Base-by-base conservation (phyloP, 2,329 filamentous ascomycete genomes). In the Myriosclerotinia curreyana region DNA sequence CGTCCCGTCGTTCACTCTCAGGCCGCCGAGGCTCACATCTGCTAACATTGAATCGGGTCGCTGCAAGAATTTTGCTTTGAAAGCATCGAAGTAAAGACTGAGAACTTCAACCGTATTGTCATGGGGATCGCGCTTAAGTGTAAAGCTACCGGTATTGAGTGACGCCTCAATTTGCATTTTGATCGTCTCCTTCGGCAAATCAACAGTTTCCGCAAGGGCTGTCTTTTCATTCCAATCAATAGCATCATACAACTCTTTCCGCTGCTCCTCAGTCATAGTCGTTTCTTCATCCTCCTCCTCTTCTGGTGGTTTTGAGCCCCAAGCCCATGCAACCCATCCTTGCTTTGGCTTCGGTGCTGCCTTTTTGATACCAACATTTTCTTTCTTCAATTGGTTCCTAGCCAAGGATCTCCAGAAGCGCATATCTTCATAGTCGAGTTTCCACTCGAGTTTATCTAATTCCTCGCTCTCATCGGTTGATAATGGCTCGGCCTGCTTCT, bases 221-320 rank as follows among this genome's bases (percentile, higher is more conserved):
- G 93, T 88, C 80, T 97, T 98, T 77, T 99, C 95, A 67, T 99
- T 91, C 88, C 94, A 99, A 72, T 98, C 95, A 71, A 99, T 99
- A 58, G 92, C 96, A 70, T 96, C 89, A 76, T 98, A 99, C 12
- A 99, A 83, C 77, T 99, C 94, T 75, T 98, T 92, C 50, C 94
- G 88, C 75, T 99, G 93, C 76, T 98, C 88, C 67, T 99, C 95
- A 0, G 91, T 96, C 83, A 99, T 96, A 66, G 92, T 86, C 0
- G 88, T 91, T 67, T 93, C 90, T 70, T 96, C 89, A 52, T 90
- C 82, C 49, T 90, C 83, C 59, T 82, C 79, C 59, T 88, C 81
- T 46, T 75, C 72, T 38, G 78, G 72, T 0, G 87, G 84, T 71
- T 92, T 90, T 1, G 87, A 82, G 25, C 94, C 93, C 93, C 94